These are phyloP conservation scores for Penicillium sp. DNA, from an alignment of 2,329 filamentous ascomycete species.

Conservation along the genomic window DNA sequence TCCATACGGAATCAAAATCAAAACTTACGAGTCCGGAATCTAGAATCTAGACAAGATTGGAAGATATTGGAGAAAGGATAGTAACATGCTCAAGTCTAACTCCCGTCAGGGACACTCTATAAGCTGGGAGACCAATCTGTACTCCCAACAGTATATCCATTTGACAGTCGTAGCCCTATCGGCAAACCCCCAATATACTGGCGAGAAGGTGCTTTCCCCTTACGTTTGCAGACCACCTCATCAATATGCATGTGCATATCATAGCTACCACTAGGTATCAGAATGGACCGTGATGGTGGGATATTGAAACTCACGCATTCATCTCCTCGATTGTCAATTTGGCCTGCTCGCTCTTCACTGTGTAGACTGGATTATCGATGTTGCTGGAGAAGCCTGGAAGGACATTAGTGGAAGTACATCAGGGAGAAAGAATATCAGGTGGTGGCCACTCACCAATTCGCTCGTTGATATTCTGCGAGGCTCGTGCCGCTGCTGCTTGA, in stretches of 20 bases:
- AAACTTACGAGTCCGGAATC: no score
- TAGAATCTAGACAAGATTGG: neutral
- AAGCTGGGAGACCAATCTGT: neutral
- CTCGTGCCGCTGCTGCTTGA: constrained; percentile 53
- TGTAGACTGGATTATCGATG: constrained; percentile 51
- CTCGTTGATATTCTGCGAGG: constrained; percentile 58
- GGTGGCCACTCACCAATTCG: constrained; percentile 45
- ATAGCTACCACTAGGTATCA: neutral
- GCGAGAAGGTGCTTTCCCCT: neutral
- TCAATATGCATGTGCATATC: neutral
- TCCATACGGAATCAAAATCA: no score
- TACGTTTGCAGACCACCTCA: neutral
- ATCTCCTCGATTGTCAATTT: constrained; percentile 65
- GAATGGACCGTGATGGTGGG: neutral
- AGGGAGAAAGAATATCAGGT: neutral
- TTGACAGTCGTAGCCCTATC: neutral
- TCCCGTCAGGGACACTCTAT: neutral
- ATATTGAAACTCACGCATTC: constrained; percentile 49
- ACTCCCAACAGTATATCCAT: neutral
- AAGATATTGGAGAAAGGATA: neutral
- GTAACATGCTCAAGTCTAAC: neutral
- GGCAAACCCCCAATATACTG: neutral
- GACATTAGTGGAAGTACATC: constrained; percentile 16
- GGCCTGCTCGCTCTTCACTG: constrained; percentile 55
- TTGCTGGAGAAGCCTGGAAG: constrained; percentile 55